phyloP scores from a whole-genome alignment of 352 stramenopile species.

The Globisporangium emineosum region DNA sequence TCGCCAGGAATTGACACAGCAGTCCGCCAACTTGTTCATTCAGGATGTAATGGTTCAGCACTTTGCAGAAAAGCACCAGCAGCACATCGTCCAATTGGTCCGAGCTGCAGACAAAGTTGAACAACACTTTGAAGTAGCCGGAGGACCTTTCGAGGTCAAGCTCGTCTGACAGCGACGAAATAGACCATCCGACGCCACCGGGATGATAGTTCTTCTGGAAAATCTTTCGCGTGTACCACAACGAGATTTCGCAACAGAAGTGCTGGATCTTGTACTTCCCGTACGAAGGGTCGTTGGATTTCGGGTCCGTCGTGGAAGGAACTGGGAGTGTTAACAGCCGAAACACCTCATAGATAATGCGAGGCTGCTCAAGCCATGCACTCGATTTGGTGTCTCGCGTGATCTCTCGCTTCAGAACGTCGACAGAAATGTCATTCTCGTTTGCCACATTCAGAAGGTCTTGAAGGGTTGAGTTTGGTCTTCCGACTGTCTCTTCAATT shows the following conservation, averaged over 20 bases:
- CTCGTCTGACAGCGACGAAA: conserved; percentile 30
- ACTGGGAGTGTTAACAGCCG: conserved; percentile 54
- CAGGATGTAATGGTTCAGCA: conserved; percentile 80
- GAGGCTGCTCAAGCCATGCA: conserved; percentile 69
- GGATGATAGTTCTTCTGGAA: conserved; percentile 58
- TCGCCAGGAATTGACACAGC: conserved; percentile 63
- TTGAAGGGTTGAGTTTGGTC: conserved; percentile 49
- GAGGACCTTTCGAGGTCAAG: conserved; percentile 50
- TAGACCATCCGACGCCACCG: conserved; percentile 32
- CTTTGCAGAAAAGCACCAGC: conserved; percentile 84
- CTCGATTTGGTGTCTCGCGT: conserved; percentile 67
- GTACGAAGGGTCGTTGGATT: conserved; percentile 63
- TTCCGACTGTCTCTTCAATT: conserved; percentile 76
- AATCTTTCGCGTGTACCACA: conserved; percentile 75
- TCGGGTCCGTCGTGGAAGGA: conserved; percentile 23
- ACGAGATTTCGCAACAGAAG: conserved; percentile 78
- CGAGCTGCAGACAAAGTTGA: conserved; percentile 75
- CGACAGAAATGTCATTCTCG: conserved; percentile 62
- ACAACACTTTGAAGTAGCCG: conserved; percentile 79
- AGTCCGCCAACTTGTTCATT: conserved; percentile 64
- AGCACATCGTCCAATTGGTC: conserved; percentile 72
- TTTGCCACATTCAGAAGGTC: conserved; percentile 68
- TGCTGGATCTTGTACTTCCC: conserved; percentile 81
- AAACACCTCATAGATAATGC: conserved; percentile 84
- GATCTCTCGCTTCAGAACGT: conserved; percentile 77